Evolutionary conservation across 192 early-diverging fungal species (phyloP), one percentile per base, ranked within the genome.

Genomic region (Podila verticillata): DNA sequence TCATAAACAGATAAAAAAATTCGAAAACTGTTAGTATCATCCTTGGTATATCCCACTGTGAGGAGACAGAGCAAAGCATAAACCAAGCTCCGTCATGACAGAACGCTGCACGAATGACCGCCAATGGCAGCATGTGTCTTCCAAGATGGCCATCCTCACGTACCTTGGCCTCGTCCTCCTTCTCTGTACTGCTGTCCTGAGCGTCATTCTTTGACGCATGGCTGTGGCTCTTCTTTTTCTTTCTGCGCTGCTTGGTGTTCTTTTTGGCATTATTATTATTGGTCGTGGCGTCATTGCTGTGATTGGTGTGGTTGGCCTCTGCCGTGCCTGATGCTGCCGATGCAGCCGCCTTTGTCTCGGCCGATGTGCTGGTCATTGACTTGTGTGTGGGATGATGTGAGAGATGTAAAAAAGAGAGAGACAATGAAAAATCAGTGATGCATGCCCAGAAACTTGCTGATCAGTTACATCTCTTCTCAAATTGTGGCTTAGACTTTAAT

Each of bases 311-410:
- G 24, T 48, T 63, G 12, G 60, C 20, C 22, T 72, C 70, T 49
- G 77, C 70, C 3, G 70, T 63, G 26, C 54, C 69, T 31, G 64
- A 62, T 28, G 58, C 29, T 28, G 28, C 58, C 26, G 58, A 28
- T 26, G 26, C 58, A 34, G 59, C 60, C 15, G 66, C 39, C 30
- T 59, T 24, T 17, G 31, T 63, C 15, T 72, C 75, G 24, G 58
- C 63, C 36, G 65, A 51, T 8, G 59, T 66, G 65, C 72, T 68
- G 47, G 77, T 70, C 77, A 80, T 80, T 61, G 26, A 44, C 39
- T 44, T 44, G 15, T 44, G 39, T 12, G 39, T 10, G 1, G 12
- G 39, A 15, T 44, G 39, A 44, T 44, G 39, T 44, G 39, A 44
- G 39, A 44, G 39, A 44, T 44, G 39, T 44, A 15, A 15, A 15